Conservation (phyloP, 176 grass and related monocot genomes). For the Bonia amplexicaulis region DNA sequence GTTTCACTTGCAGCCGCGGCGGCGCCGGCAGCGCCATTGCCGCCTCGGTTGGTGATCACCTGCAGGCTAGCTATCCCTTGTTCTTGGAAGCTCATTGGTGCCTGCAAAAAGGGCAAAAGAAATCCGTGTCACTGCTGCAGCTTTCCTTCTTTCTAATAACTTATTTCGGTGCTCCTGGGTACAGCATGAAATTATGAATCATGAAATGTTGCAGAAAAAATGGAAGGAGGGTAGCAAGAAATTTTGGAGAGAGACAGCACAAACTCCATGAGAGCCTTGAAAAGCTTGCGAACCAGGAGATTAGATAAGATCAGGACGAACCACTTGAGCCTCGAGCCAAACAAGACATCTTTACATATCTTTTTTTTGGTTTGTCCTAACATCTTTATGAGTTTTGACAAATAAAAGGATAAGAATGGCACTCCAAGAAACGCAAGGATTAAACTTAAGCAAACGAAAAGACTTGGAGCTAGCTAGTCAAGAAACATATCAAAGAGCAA, state of each 20-base stretch:
- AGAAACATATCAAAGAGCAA: neutral
- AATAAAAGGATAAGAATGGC: too few species aligned
- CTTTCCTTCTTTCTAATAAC: neutral
- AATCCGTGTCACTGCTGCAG: too few species aligned
- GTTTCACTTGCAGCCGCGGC: neutral
- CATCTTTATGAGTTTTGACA: neutral
- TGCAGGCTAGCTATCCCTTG: constrained; percentile 2
- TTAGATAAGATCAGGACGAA: neutral
- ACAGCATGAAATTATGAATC: too few species aligned
- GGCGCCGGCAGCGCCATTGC: neutral
- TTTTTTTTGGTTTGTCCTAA: neutral
- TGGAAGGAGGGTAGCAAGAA: neutral
- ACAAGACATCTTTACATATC: neutral
- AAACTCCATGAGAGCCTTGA: neutral
- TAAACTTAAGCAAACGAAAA: neutral
- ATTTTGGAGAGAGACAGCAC: neutral
- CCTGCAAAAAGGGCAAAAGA: neutral
- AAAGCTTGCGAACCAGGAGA: neutral
- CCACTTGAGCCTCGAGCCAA: neutral
- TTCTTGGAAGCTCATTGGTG: constrained; percentile 12
- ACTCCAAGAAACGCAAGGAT: neutral
- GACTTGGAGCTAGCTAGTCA: neutral
- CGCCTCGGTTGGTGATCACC: neutral
- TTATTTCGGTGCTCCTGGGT: neutral
- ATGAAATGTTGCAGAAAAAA: too few species aligned